Evolutionary conservation across 768 basidiomycete genomes (phyloP).

Genomic region (Hygrophoropsis aurantiaca): DNA sequence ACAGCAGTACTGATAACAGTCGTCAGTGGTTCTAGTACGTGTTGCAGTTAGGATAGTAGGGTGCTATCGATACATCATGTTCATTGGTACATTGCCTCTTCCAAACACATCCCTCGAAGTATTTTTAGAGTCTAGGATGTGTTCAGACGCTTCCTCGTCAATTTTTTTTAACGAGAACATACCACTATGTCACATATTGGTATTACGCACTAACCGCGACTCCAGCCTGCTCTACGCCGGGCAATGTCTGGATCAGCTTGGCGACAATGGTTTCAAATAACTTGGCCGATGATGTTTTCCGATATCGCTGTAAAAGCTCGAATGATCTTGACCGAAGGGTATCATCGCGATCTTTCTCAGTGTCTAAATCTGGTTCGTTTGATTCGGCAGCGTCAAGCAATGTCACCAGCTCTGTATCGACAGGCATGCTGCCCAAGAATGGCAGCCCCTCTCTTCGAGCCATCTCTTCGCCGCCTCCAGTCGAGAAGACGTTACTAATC

Average conservation of each 20-base stretch:
- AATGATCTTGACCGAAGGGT: constrained; percentile 36
- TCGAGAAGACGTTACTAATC: constrained; percentile 91
- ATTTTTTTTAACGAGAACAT: background rate
- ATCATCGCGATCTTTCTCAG: constrained; percentile 18
- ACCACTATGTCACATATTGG: too few species aligned
- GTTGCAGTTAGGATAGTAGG: too few species aligned
- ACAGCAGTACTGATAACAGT: too few species aligned
- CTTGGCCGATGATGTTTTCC: constrained; percentile 64
- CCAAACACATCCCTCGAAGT: background rate
- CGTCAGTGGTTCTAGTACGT: too few species aligned
- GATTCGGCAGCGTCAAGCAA: constrained; percentile 71
- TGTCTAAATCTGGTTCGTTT: constrained; percentile 12
- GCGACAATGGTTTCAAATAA: constrained; percentile 64
- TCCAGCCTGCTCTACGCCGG: constrained; percentile 8
- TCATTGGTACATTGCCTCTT: too few species aligned
- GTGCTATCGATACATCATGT: constrained; percentile 1
- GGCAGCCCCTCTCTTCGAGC: constrained; percentile 67
- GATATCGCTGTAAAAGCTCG: constrained; percentile 60
- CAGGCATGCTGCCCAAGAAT: constrained; percentile 88
- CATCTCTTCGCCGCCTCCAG: constrained; percentile 89
- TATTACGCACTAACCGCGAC: background rate
- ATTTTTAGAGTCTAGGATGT: background rate
- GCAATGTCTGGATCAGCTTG: constrained; percentile 36
- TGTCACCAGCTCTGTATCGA: constrained; percentile 88
- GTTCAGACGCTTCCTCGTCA: background rate